These are phyloP conservation scores for Stachybotrys echinatus DNA, from an alignment of 2,329 filamentous ascomycete genomes.

Conservation along the genomic window DNA sequence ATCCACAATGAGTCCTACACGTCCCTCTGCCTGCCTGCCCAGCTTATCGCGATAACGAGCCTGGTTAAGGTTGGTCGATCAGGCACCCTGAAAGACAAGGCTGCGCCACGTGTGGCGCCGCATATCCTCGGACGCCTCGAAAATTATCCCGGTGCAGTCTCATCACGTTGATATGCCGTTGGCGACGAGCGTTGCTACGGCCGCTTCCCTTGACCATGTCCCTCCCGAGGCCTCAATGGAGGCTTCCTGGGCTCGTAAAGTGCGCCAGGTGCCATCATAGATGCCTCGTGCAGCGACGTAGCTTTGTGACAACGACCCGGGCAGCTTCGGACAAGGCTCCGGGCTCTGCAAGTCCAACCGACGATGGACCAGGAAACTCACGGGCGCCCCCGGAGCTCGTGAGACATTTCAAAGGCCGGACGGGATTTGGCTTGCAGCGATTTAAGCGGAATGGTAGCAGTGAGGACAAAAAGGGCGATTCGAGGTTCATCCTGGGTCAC, in stretches of 20 bases:
- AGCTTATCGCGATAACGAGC: neutral
- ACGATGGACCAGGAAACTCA: neutral
- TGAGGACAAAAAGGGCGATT: neutral
- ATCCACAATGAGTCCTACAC: neutral
- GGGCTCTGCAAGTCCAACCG: neutral
- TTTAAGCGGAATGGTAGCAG: neutral
- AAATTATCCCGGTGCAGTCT: neutral
- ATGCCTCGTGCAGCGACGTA: neutral
- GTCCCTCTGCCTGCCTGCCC: no score
- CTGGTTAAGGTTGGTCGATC: no score
- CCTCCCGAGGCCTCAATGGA: neutral
- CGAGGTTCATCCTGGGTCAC: conserved; percentile 19
- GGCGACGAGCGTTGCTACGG: neutral
- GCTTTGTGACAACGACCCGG: neutral
- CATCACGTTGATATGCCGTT: neutral
- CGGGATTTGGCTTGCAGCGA: neutral
- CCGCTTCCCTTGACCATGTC: neutral
- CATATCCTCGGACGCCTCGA: neutral
- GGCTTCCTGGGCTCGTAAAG: neutral
- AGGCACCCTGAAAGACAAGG: neutral
- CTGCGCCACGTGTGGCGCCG: neutral
- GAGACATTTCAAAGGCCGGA: neutral
- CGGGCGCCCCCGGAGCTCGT: neutral
- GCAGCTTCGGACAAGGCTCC: neutral
- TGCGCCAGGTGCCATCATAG: neutral